Evolutionary conservation across 169 alveolate species (phyloP).

Genomic region (Ichthyophthirius multifiliis): DNA sequence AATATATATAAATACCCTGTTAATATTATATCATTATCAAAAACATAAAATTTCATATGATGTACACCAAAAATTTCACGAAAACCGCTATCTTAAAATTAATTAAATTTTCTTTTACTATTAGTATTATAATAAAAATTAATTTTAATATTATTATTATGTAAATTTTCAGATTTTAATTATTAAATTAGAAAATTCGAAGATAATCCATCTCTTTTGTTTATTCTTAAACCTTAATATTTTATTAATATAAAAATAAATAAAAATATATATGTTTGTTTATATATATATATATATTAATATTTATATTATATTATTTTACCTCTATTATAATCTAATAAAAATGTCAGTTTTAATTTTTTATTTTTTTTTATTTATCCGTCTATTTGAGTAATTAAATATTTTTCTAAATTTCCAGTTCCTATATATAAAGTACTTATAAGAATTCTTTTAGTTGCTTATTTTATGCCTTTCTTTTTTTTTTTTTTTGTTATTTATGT

Average conservation of each 20-base stretch:
- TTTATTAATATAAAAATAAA: too few relatives aligned
- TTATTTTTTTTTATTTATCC: conserved; percentile 35
- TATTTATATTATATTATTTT: conserved; percentile 10
- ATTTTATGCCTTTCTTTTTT: conserved; percentile 35
- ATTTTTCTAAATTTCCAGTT: conserved; percentile 65
- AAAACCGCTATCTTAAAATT: conserved; percentile 10
- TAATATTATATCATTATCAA: conserved; percentile 65
- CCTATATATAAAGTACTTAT: conserved; percentile 68
- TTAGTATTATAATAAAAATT: conserved; percentile 51
- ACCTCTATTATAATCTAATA: conserved; percentile 67
- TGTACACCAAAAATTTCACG: conserved; percentile 70
- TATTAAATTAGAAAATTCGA: conserved; percentile 10
- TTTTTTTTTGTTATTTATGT: neutral
- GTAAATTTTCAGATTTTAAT: conserved; percentile 29
- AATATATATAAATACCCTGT: conserved; percentile 52
- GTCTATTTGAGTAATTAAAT: conserved; percentile 45
- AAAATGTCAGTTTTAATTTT: conserved; percentile 32
- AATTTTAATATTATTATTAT: conserved; percentile 35
- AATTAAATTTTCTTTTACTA: conserved; percentile 6
- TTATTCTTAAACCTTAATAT: conserved; percentile 5
- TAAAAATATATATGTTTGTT: too few relatives aligned
- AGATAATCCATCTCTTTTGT: conserved; percentile 18
- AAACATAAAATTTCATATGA: conserved; percentile 69
- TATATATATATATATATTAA: too few relatives aligned
- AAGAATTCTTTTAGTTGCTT: conserved; percentile 38